phyloP scores from a whole-genome alignment of 2,329 filamentous ascomycete genomes.

The Cercospora janseana region DNA sequence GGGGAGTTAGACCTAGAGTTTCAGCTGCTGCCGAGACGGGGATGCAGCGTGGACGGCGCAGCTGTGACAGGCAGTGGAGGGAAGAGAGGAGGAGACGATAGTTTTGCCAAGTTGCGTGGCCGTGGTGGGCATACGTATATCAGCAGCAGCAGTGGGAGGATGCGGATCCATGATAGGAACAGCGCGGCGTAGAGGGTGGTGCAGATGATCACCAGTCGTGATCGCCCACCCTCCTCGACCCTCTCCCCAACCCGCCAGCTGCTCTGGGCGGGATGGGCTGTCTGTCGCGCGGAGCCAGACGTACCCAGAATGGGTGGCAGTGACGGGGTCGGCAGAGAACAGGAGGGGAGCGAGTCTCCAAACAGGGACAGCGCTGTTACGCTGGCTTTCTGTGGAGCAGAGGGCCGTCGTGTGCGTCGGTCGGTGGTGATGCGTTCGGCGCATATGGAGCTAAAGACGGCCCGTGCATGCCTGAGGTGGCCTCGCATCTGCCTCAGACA shows the following conservation, averaged over 20 bases:
- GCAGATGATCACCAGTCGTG: slow-evolving; percentile 1
- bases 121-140: neutral
- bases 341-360: neutral
- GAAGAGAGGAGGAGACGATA: neutral
- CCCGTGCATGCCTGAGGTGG: slow-evolving; percentile 3
- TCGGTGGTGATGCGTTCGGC: neutral
- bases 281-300: neutral
- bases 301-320: neutral
- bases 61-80: neutral
- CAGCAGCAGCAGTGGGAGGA: neutral
- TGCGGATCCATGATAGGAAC: slow-evolving; percentile 2
- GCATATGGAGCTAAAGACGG: slow-evolving; percentile 2
- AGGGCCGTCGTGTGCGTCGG: neutral
- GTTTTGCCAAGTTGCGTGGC: neutral
- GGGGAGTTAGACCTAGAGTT: slow-evolving; percentile 5
- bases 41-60: neutral
- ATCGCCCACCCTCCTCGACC: slow-evolving; percentile 3
- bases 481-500: slow-evolving; percentile 1
- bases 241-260: no score
- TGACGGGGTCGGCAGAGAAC: neutral
- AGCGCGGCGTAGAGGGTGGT: neutral
- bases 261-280: no score
- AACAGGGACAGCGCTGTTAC: neutral
- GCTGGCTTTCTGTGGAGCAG: slow-evolving; percentile 1
- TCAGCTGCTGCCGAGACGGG: slow-evolving; percentile 3